Evolutionary conservation across 2,329 filamentous ascomycete genomes (phyloP).

Genomic region (Neofusicoccum kwambonambiense): DNA sequence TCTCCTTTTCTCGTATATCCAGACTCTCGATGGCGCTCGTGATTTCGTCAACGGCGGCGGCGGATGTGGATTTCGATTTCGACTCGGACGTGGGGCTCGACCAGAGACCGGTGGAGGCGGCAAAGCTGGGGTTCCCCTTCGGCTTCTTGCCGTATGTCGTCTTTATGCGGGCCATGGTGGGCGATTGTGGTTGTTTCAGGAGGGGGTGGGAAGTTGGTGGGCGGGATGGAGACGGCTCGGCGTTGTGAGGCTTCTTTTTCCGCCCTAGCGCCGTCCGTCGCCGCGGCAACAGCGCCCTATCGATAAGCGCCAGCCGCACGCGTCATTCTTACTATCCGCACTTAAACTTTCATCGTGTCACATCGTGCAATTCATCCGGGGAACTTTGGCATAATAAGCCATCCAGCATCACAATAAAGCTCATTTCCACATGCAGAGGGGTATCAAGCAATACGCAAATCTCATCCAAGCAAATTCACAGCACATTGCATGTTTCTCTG

Average conservation of each 20-base stretch:
- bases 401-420: too few relatives aligned
- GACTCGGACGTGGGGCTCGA: conserved; percentile 1
- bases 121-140: background rate
- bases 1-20: background rate
- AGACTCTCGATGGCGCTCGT: background rate
- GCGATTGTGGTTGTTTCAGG: background rate
- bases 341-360: too few relatives aligned
- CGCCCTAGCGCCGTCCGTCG: background rate
- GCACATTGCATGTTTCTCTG: too few relatives aligned
- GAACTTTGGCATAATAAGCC: too few relatives aligned
- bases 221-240: background rate
- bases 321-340: too few relatives aligned
- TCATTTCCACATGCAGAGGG: too few relatives aligned
- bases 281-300: background rate
- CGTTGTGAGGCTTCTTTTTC: background rate
- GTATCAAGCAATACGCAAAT: too few relatives aligned
- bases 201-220: background rate
- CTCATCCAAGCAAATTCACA: too few relatives aligned
- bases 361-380: too few relatives aligned
- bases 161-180: conserved; percentile 8
- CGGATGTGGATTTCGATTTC: background rate
- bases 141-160: conserved; percentile 11
- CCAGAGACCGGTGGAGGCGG: background rate
- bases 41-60: background rate
- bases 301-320: too few relatives aligned